Base-by-base conservation (phyloP, 352 stramenopile genomes). In the Phytophthora pseudosyringae region DNA sequence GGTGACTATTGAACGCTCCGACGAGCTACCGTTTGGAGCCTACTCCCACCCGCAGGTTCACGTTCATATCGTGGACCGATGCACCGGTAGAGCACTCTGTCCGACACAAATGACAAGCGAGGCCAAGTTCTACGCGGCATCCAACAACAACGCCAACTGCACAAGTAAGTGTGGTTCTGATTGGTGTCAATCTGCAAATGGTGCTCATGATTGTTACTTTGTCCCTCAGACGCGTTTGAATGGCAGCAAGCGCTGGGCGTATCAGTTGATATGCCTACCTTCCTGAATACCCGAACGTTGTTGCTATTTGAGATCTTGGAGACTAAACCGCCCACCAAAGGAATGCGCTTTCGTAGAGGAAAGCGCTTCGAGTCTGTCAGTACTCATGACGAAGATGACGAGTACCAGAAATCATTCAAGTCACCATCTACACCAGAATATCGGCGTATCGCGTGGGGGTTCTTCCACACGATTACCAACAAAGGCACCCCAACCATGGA, bases 281-380 rank as follows among this genome's bases (percentile, higher is more conserved):
- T 84, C 16, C 12, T 89, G 0, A 74, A 69, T 9, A 78, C 81
- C 1, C 71, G 67, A 36, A 69, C 72, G 11, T 46, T 86, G 12
- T 11, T 93, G 18, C 54, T 93, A 8, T 72, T 91, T 28, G 83
- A 93, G 50, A 53, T 93, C 7, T 46, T 90, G 11, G 74, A 90
- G 35, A 21, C 35, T 3, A 75, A 77, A 28, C 32, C 51, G 26
- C 53, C 39, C 16, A 40, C n/a, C 1, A 59, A 73, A 57, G 62
- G 58, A 32, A 44, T 33, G 16, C 46, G 59, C 4, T 60, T 73
- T n/a, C 58, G 49, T n/a, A 50, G 62, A 51, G 54, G 59, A 40
- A 71, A 56, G 25, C 25, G 54, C 3, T 76, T 76, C 11, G 56
- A 75, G 49, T 61, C 52, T 12, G 67, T 75, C 12, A 73, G 67